Conservation (phyloP, 192 early-diverging fungal species). For the Diversispora epigaea region DNA sequence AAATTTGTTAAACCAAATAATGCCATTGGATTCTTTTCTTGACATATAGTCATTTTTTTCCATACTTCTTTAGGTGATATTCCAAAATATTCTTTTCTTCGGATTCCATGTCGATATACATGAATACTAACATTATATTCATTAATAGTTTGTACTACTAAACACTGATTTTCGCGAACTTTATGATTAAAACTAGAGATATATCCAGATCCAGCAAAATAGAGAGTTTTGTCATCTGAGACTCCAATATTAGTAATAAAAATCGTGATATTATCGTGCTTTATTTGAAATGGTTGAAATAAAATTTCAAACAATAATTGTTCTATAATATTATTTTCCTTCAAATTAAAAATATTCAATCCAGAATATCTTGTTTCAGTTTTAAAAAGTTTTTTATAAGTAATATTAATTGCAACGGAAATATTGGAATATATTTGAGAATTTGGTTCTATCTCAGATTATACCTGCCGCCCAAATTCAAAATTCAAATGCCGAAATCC, state of each 20-base stretch:
- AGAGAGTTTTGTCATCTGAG: not conserved
- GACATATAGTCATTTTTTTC: no score
- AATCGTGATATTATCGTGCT: not conserved
- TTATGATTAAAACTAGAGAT: constrained; percentile 3
- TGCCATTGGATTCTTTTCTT: not conserved
- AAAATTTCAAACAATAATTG: not conserved
- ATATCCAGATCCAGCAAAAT: constrained; percentile 4
- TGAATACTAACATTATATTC: not conserved
- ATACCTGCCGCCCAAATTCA: no score
- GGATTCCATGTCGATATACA: not conserved
- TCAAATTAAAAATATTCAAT: not conserved
- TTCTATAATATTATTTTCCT: not conserved
- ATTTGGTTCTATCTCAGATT: not conserved
- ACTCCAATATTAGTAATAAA: not conserved
- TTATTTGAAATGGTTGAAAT: not conserved
- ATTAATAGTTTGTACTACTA: not conserved
- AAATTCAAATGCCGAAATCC: no score
- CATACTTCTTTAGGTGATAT: no score
- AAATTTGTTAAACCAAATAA: not conserved
- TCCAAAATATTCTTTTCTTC: constrained; percentile 34
- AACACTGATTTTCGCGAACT: not conserved
- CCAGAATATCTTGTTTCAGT: not conserved
- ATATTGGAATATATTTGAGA: not conserved
- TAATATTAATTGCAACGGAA: not conserved
- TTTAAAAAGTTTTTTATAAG: not conserved